Evolutionary conservation across 495 filamentous ascomycete genomes (phyloP), one percentile per base, ranked within the genome.

Genomic region (Penicillium cinerascens): DNA sequence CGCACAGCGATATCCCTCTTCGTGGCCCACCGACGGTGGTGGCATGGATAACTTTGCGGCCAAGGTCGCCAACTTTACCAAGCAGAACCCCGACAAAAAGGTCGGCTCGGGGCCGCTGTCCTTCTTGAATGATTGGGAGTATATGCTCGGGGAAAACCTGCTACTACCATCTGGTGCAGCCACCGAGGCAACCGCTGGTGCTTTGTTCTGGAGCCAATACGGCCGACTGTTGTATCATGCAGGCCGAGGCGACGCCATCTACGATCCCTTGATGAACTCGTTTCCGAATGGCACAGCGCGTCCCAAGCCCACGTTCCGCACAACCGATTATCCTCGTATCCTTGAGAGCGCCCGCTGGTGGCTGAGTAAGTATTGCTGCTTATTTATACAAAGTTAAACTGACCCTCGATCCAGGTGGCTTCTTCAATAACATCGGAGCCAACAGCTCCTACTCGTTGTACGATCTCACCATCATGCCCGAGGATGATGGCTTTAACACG

Each of bases 171-270:
- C 70, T 6, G 78, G 80, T 15, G 80, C 78, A 2, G 60, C 68
- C 11, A 79, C 77, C 1, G 79, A 81, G 53, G 77, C 76, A 23
- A 64, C 65, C 26, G 59, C 78, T 10, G 79, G 80, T 13, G 76
- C 76, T 0, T 45, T 60, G 15, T 76, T 80, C 54, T 81, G 79
- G 80, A 75, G 72, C 46, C 58, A 70, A n/a, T 83, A 83, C 45
- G 79, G 79, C 3, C 68, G 79, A 23, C 62, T 70, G 8, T 54
- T 82, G 16, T 81, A 75, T 54, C 74, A 73, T 25, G 76, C 79
- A 8, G 59, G 64, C 3, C 29, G 56, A 16, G 74, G 68, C 9
- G 64, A 76, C 26, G 54, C 73, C 0, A 48, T 60, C 3, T 83
- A 77, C 64, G 70, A 78, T 50, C 52, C 65, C 8, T 69, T 64